Conservation (phyloP, 139 green algal species). For the Chlorella sorokiniana region DNA sequence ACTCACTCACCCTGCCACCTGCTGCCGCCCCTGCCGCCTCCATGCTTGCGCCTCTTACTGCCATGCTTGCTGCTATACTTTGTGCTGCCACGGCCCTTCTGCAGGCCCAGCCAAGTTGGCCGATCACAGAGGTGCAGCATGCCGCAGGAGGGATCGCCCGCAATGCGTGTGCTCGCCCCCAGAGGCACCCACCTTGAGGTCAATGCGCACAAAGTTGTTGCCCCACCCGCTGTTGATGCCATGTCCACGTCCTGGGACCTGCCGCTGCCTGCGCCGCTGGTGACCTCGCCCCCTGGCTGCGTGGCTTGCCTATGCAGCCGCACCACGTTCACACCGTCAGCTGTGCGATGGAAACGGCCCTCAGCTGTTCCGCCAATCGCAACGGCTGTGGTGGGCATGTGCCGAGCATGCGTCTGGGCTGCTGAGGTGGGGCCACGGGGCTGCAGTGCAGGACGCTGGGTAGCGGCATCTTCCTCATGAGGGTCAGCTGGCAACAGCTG, state of each 20-base stretch:
- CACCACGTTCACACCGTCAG: slow-evolving; percentile 41
- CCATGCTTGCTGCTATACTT: slow-evolving; percentile 28
- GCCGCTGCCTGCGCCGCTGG: not conserved
- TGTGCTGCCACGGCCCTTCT: slow-evolving; percentile 44
- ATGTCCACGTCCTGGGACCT: not conserved
- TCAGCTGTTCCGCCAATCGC: not conserved
- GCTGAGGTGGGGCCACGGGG: too few species aligned
- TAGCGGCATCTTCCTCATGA: too few species aligned
- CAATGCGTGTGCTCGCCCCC: too few species aligned
- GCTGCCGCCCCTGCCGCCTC: slow-evolving; percentile 17
- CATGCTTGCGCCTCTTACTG: slow-evolving; percentile 15
- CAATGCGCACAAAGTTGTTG: slow-evolving; percentile 61
- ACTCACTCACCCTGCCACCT: slow-evolving; percentile 9
- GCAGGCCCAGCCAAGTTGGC: too few species aligned
- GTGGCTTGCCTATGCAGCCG: slow-evolving; percentile 8
- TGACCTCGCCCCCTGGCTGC: not conserved
- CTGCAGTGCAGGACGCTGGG: too few species aligned
- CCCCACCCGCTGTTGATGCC: slow-evolving; percentile 36
- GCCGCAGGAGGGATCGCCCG: too few species aligned
- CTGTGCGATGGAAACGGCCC: slow-evolving; percentile 23
- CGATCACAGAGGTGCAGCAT: too few species aligned
- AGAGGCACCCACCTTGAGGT: slow-evolving; percentile 63
- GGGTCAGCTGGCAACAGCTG: too few species aligned
- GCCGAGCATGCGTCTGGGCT: too few species aligned
- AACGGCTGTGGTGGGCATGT: not conserved